A percentile compares a stretch with the other conserved stretches of the same genome.
Conservation (phyloP, 257 asterid species). For the Solanum bulbocastanum region DNA sequence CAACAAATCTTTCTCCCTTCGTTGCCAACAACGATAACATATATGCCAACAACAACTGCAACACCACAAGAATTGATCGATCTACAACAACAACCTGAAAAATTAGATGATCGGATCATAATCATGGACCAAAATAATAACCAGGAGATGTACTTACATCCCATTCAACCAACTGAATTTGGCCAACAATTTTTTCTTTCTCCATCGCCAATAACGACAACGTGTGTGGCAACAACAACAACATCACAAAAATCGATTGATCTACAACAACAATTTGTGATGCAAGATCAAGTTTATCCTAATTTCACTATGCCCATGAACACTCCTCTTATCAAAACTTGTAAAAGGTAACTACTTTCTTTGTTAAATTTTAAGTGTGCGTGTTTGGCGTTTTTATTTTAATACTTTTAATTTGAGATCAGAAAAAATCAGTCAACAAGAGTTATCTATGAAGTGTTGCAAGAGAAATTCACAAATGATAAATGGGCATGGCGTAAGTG, state of each 20-base stretch:
- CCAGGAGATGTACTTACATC: too few relatives aligned
- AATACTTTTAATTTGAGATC: neutral
- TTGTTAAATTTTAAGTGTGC: neutral
- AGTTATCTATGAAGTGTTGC: conserved; percentile 37
- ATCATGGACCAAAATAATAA: too few relatives aligned
- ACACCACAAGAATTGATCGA: neutral
- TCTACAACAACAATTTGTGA: neutral
- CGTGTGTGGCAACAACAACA: neutral
- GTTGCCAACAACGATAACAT: neutral
- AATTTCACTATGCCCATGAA: conserved; percentile 12
- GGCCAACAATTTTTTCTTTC: too few relatives aligned
- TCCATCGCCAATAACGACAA: too few relatives aligned
- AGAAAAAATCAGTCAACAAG: conserved; percentile 51
- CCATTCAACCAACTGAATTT: too few relatives aligned
- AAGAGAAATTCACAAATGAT: conserved; percentile 58
- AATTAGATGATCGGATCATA: too few relatives aligned
- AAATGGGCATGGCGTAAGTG: conserved; percentile 12
- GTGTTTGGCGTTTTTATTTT: neutral
- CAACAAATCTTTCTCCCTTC: neutral
- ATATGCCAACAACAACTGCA: neutral
- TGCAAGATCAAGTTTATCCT: neutral
- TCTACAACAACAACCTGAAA: too few relatives aligned
- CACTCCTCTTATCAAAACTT: conserved; percentile 22
- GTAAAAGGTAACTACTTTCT: conserved; percentile 29
- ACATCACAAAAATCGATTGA: neutral